These are phyloP conservation scores for Spergularia azorica DNA, from an alignment of 179 eudicot genomes.

Conservation along the genomic window DNA sequence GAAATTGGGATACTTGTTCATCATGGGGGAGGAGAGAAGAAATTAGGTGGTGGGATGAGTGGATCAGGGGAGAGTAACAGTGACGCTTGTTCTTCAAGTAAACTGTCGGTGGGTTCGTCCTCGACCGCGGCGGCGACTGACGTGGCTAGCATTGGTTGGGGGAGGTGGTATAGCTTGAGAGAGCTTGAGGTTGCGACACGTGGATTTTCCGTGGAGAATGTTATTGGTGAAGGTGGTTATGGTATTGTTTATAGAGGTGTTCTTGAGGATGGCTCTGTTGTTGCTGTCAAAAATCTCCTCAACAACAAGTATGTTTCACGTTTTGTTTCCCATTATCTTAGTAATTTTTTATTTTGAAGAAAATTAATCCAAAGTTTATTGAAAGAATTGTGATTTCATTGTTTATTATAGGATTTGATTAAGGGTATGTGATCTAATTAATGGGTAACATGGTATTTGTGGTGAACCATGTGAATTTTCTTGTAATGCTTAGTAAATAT, in stretches of 20 bases:
- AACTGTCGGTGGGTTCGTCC: conserved; percentile 38
- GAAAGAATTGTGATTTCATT: not conserved
- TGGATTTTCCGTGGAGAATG: conserved; percentile 62
- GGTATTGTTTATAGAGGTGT: conserved; percentile 83
- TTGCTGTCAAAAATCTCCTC: conserved; percentile 81
- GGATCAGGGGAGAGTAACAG: conserved; percentile 34
- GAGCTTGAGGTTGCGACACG: conserved; percentile 84
- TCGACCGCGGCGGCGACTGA: conserved; percentile 24
- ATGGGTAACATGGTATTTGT: not conserved
- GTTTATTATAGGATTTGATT: not conserved
- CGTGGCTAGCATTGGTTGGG: conserved; percentile 75
- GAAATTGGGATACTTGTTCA: conserved; percentile 33
- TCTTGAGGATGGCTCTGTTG: conserved; percentile 76
- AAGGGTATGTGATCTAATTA: not conserved
- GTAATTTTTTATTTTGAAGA: not conserved
- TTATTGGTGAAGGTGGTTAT: conserved; percentile 94
- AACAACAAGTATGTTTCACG: conserved; percentile 69
- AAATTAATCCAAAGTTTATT: no score
- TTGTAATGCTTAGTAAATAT: not conserved
- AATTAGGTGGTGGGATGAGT: conserved; percentile 28
- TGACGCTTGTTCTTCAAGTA: conserved; percentile 52
- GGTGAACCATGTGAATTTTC: not conserved
- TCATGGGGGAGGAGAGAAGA: conserved; percentile 33
- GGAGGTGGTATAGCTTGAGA: conserved; percentile 72
- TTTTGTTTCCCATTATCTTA: not conserved